A percentile compares a stretch with the other conserved stretches of the same genome.
Conservation (phyloP, 2,329 filamentous ascomycete genomes). For the Fusarium verrucosum region DNA sequence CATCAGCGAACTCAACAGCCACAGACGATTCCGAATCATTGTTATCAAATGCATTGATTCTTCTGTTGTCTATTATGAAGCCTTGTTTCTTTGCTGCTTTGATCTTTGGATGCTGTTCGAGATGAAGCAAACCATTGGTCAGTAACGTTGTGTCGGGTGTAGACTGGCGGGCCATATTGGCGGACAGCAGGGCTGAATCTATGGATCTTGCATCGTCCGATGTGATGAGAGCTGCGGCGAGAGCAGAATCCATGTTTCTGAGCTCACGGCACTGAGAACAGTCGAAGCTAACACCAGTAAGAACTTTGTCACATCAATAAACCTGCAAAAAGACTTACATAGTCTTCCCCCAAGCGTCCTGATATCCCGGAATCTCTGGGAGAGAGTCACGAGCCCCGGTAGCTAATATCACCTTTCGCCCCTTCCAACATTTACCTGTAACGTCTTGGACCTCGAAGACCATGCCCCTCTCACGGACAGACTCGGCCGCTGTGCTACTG, state of each 20-base stretch:
- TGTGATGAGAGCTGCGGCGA: background rate
- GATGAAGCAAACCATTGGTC: background rate
- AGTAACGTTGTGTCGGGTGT: background rate
- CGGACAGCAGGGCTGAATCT: background rate
- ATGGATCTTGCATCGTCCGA: background rate
- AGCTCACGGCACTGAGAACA: background rate
- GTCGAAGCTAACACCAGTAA: background rate
- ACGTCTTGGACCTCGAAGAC: background rate
- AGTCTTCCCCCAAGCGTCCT: background rate
- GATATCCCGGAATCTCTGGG: background rate
- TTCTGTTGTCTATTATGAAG: background rate
- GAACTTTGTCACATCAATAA: rapidly evolving
- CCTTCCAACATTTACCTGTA: background rate
- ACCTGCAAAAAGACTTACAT: background rate
- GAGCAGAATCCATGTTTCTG: rapidly evolving
- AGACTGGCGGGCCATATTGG: background rate
- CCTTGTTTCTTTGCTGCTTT: rapidly evolving
- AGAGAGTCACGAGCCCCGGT: rapidly evolving
- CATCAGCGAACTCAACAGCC: background rate
- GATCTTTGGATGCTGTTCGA: background rate
- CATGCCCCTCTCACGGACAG: background rate
- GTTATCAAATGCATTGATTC: background rate
- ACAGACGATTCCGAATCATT: background rate
- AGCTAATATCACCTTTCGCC: conserved; percentile 1
- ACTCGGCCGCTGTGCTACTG: background rate